These are phyloP conservation scores for Amoebophrya sp. DNA, from an alignment of 169 alveolate species.

Conservation along the genomic window DNA sequence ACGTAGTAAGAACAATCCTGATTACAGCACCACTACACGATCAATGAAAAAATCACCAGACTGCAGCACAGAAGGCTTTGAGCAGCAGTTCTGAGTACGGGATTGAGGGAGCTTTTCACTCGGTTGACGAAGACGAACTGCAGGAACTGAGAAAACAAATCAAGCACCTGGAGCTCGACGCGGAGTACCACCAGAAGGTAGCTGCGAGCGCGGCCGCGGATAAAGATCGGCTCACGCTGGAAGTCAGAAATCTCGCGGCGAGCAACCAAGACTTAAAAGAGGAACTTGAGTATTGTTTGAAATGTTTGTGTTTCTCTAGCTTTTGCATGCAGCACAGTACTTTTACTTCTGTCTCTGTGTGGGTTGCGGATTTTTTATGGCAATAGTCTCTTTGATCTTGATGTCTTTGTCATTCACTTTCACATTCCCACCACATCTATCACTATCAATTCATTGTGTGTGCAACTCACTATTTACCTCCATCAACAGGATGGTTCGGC, in stretches of 20 bases:
- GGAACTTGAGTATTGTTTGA: not conserved
- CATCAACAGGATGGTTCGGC: not conserved
- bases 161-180: not conserved
- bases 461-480: not conserved
- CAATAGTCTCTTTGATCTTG: too few species aligned
- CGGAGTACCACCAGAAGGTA: not conserved
- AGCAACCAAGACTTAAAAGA: not conserved
- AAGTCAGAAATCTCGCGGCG: not conserved
- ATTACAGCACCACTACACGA: too few species aligned
- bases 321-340: too few species aligned
- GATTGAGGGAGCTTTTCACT: too few species aligned
- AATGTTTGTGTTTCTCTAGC: not conserved
- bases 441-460: not conserved
- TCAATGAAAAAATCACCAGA: too few species aligned
- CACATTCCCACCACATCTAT: not conserved
- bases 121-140: not conserved
- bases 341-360: too few species aligned
- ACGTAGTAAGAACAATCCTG: too few species aligned
- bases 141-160: not conserved
- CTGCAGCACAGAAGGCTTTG: too few species aligned
- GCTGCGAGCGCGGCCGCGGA: not conserved
- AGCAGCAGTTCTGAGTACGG: too few species aligned
- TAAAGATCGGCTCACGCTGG: not conserved
- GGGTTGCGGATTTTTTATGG: too few species aligned
- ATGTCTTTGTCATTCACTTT: too few species aligned